These are phyloP conservation scores for Amanita pseudoporphyria DNA, from an alignment of 768 basidiomycete genomes.

Conservation along the genomic window DNA sequence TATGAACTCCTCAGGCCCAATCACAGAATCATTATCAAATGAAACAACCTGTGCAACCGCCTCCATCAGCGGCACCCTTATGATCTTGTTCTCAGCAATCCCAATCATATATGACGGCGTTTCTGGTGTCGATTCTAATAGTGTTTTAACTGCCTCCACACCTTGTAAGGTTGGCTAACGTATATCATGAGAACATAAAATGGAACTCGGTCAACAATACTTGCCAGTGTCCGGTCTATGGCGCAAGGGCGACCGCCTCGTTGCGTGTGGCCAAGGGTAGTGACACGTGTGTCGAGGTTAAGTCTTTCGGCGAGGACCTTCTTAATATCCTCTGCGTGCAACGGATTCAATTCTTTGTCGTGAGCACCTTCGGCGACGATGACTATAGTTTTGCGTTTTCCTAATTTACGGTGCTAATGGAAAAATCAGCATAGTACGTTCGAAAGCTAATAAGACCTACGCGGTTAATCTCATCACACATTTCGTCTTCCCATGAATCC, in stretches of 20 bases:
- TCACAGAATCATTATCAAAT: not conserved
- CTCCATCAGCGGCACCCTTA: conserved; percentile 81
- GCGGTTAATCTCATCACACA: conserved; percentile 77
- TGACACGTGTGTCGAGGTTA: conserved; percentile 91
- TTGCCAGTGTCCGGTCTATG: conserved; percentile 82
- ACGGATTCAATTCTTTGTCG: conserved; percentile 83
- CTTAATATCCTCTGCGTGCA: conserved; percentile 86
- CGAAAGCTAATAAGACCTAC: conserved; percentile 32
- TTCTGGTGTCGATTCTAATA: conserved; percentile 77
- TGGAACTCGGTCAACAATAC: conserved; percentile 11
- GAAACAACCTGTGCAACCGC: conserved; percentile 74
- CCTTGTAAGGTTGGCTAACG: conserved; percentile 91
- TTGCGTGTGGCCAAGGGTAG: conserved; percentile 94
- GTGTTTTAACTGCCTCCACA: conserved; percentile 82
- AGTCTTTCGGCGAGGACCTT: conserved; percentile 78
- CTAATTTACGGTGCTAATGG: conserved; percentile 73
- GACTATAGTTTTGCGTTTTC: conserved; percentile 97
- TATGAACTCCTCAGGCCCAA: conserved; percentile 18
- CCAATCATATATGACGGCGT: conserved; percentile 99
- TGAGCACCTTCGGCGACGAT: conserved; percentile 97
- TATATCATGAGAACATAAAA: not conserved
- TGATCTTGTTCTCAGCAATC: conserved; percentile 91
- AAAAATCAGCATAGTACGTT: not conserved
- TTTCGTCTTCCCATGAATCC: conserved; percentile 82
- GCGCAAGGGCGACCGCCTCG: conserved; percentile 93